Evolutionary conservation across 257 asterid species (phyloP).

Genomic region (Rubia yunnanensis): DNA sequence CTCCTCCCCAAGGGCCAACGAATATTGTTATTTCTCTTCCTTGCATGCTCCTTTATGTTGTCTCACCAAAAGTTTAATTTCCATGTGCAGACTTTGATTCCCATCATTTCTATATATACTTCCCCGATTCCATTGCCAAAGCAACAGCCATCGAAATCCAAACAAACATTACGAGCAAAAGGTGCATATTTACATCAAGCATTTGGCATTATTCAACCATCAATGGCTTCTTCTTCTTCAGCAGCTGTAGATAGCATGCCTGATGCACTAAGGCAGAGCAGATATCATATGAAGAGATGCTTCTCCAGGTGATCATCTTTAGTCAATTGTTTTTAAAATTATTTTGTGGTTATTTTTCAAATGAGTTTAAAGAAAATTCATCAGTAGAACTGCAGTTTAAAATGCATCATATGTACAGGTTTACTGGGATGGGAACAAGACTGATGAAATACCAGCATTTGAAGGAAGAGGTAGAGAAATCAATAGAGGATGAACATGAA

Average conservation of each 20-base stretch:
- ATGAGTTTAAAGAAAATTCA: neutral
- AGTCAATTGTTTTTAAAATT: neutral
- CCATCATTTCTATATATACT: slow-evolving; percentile 19
- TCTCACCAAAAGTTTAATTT: slow-evolving; percentile 29
- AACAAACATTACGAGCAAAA: neutral
- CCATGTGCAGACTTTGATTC: slow-evolving; percentile 19
- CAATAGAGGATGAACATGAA: slow-evolving; percentile 59
- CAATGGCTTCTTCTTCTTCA: slow-evolving; percentile 41
- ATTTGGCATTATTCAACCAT: neutral
- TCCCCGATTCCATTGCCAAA: neutral
- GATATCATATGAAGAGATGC: slow-evolving; percentile 63
- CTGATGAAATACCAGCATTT: slow-evolving; percentile 56
- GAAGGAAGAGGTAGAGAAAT: slow-evolving; percentile 60
- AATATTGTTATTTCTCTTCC: slow-evolving; percentile 50
- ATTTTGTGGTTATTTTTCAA: neutral
- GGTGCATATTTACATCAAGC: neutral
- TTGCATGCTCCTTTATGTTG: slow-evolving; percentile 10
- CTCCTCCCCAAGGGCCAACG: slow-evolving; percentile 43
- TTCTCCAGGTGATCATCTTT: slow-evolving; percentile 43
- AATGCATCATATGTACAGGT: slow-evolving; percentile 28
- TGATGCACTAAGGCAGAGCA: slow-evolving; percentile 47
- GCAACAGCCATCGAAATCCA: slow-evolving; percentile 16
- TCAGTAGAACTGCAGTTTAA: no score
- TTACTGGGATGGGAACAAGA: slow-evolving; percentile 49
- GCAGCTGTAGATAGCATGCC: slow-evolving; percentile 50